A percentile compares a stretch with the other conserved stretches of the same genome.
These are phyloP conservation scores for Physaria fendleri DNA, from an alignment of 345 rosid species.

Conservation along the genomic window DNA sequence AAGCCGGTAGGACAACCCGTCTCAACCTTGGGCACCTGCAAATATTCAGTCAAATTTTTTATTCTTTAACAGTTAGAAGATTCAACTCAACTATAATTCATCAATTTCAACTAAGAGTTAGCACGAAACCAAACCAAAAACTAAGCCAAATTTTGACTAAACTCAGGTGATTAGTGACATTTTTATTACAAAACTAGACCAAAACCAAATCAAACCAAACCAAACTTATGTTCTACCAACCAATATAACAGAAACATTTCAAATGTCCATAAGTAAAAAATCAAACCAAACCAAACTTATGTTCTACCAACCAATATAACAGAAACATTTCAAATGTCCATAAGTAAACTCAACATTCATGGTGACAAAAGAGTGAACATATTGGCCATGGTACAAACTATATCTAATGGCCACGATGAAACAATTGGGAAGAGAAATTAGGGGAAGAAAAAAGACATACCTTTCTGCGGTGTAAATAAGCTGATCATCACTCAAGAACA, in stretches of 20 bases:
- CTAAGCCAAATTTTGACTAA: not conserved
- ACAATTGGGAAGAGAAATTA: not conserved
- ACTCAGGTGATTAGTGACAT: not conserved
- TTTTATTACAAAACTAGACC: not conserved
- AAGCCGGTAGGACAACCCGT: slow-evolving; percentile 73
- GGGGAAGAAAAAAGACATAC: slow-evolving; percentile 24
- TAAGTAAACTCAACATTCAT: too few relatives aligned
- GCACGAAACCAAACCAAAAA: not conserved
- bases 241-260: not conserved
- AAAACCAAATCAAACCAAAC: not conserved
- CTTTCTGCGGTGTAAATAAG: slow-evolving; percentile 80
- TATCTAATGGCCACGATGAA: not conserved
- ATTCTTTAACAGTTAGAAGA: not conserved
- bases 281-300: not conserved
- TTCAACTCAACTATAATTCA: not conserved
- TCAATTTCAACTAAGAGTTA: not conserved
- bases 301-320: not conserved
- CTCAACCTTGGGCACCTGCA: slow-evolving; percentile 60
- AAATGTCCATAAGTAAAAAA: too few relatives aligned
- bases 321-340: not conserved
- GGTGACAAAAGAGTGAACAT: not conserved
- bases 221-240: not conserved
- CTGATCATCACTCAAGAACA: slow-evolving; percentile 63
- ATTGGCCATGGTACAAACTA: not conserved
- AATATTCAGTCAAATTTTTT: not conserved